These are phyloP conservation scores for Aureobasidium sp. DNA, from an alignment of 2,329 filamentous ascomycete genomes.

Conservation along the genomic window DNA sequence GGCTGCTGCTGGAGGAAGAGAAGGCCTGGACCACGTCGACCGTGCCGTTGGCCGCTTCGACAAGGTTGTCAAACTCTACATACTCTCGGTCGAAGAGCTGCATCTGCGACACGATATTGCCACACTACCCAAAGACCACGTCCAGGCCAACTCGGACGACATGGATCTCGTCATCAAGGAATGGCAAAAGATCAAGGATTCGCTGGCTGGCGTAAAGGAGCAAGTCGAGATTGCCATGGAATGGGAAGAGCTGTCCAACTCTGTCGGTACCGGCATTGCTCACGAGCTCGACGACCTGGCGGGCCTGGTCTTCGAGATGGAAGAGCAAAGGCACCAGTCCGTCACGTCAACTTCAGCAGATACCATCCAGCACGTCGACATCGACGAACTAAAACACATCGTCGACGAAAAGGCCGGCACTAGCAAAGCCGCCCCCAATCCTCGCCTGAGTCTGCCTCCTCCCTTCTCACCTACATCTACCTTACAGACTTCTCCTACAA, in stretches of 20 bases:
- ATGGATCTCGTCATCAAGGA: conserved; percentile 81
- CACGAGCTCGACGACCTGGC: conserved; percentile 74
- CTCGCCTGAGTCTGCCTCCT: conserved; percentile 54
- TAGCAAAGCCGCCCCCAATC: conserved; percentile 41
- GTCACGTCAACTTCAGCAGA: conserved; percentile 57
- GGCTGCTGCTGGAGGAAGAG: conserved; percentile 78
- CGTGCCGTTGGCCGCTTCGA: conserved; percentile 75
- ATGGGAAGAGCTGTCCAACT: conserved; percentile 96
- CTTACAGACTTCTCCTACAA: conserved; percentile 47
- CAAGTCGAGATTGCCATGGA: conserved; percentile 98
- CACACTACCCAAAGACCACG: conserved; percentile 59
- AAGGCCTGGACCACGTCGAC: conserved; percentile 62
- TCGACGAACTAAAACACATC: conserved; percentile 85
- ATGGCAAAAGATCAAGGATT: conserved; percentile 73
- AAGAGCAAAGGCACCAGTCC: conserved; percentile 81
- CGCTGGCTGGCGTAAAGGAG: conserved; percentile 69
- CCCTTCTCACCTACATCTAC: conserved; percentile 53
- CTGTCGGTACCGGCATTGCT: conserved; percentile 77
- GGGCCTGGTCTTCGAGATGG: conserved; percentile 90
- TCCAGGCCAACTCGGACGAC: conserved; percentile 68
- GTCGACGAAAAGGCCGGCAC: conserved; percentile 69
- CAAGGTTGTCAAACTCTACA: conserved; percentile 81
- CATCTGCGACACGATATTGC: conserved; percentile 70
- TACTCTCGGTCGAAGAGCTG: conserved; percentile 85
- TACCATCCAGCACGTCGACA: conserved; percentile 51